These are phyloP conservation scores for Mycena vulgaris DNA, from an alignment of 768 basidiomycete species.

Conservation along the genomic window DNA sequence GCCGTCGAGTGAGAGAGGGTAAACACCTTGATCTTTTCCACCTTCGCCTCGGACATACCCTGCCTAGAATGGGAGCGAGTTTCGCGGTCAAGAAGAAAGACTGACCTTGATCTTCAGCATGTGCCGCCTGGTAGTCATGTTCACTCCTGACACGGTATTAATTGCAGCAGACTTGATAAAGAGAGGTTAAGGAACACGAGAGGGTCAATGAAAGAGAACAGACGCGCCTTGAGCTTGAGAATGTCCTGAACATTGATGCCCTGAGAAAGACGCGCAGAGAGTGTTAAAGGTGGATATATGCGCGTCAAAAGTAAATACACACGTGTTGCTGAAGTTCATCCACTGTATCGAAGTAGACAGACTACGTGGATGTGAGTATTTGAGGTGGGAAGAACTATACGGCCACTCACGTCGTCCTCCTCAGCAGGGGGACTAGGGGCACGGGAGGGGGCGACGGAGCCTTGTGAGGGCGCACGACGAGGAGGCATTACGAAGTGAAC, in stretches of 20 bases:
- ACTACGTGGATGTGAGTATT: slow-evolving; percentile 50
- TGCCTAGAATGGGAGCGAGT: slow-evolving; percentile 47
- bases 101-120: slow-evolving; percentile 93
- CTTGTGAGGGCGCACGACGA: slow-evolving; percentile 66
- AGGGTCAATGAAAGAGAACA: background rate
- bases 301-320: slow-evolving; percentile 36
- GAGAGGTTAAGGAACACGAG: slow-evolving; percentile 30
- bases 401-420: slow-evolving; percentile 56
- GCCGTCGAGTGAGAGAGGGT: background rate
- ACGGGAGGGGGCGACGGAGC: slow-evolving; percentile 64
- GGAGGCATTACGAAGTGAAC: slow-evolving; percentile 57
- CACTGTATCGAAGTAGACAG: slow-evolving; percentile 81
- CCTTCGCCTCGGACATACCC: slow-evolving; percentile 98
- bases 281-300: slow-evolving; percentile 32
- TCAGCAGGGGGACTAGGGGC: slow-evolving; percentile 61
- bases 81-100: slow-evolving; percentile 22
- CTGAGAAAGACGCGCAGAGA: slow-evolving; percentile 55
- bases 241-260: slow-evolving; percentile 98
- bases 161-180: slow-evolving; percentile 77
- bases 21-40: slow-evolving; percentile 93
- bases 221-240: slow-evolving; percentile 85
- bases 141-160: slow-evolving; percentile 89
- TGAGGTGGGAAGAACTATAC: background rate
- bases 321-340: slow-evolving; percentile 91
- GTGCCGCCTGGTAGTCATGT: slow-evolving; percentile 92